These are phyloP conservation scores for Linanthus parryae DNA, from an alignment of 148 eudicot species.

Conservation along the genomic window DNA sequence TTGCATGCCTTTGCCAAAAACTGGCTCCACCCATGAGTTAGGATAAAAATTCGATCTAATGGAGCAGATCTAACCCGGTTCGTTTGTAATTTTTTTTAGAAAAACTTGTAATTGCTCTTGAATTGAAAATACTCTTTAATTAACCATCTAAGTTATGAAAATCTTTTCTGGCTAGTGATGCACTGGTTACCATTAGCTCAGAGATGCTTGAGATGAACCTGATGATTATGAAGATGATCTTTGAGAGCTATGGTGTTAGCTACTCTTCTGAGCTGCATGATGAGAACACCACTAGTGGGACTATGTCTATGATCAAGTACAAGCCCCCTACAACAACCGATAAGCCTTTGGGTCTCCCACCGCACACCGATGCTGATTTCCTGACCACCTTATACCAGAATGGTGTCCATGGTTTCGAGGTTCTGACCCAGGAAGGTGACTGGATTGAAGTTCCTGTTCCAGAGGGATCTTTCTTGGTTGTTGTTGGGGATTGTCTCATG, in stretches of 20 bases:
- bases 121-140: too few species aligned
- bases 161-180: too few species aligned
- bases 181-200: slow-evolving; percentile 3
- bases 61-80: not conserved
- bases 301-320: slow-evolving; percentile 1
- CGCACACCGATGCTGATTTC: slow-evolving; percentile 6
- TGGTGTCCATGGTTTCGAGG: slow-evolving; percentile 9
- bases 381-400: slow-evolving; percentile 5
- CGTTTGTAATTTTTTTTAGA: too few species aligned
- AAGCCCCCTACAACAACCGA: not conserved
- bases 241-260: not conserved
- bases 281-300: not conserved
- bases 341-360: not conserved
- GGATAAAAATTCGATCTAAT: not conserved
- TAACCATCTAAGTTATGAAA: too few species aligned
- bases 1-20: too few species aligned
- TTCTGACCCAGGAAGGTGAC: not conserved
- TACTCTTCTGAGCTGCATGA: not conserved
- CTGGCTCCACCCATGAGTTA: not conserved
- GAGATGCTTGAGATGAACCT: slow-evolving; percentile 2
- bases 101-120: too few species aligned
- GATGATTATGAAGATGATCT: slow-evolving; percentile 1
- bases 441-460: slow-evolving; percentile 7
- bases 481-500: slow-evolving; percentile 4
- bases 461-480: not conserved